Base-by-base conservation (phyloP, 805 yeast species). In the Alloascoidea africana region DNA sequence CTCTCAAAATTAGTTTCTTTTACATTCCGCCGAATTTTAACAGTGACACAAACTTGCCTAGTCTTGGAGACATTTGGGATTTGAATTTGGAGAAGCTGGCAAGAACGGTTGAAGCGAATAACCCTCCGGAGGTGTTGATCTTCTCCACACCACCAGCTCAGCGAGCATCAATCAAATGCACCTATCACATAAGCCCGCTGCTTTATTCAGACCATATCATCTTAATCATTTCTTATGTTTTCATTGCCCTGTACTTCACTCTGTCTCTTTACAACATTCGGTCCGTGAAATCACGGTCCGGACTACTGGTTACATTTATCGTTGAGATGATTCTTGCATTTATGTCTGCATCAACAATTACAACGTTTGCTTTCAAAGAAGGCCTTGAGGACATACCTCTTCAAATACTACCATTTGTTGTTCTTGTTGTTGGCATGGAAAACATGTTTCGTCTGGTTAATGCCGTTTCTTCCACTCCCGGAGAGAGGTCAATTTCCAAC, bases 401-500 rank as follows among this genome's bases (percentile, higher is more conserved):
- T n/a, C 59, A 53, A 27, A 50, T 67, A 3, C 41, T 67, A 17
- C 62, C 71, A 2, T 55, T 62, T 38, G 46, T 63, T 3, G 59
- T 67, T 2, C 40, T 63, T 2, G 57, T 65, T 14, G 58, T 67
- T 5, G 62, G 66, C 6, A 51, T 62, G 14, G 75, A 69, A 41
- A 70, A 68, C 45, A 62, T 60, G 59, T 63, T 68, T 34, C 55
- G 73, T 38, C 46, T 72, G 18, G 52, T 68, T 16, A 50, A 56
- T 11, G 47, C 65, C 3, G 50, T 67, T 2, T 53, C 66, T 1
- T 48, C 53, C 16, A 55, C 62, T 2, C 60, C 68, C 4, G 63
- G 59, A 11, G 73, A 67, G 40, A 49, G n/a, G n/a, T n/a, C n/a
- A n/a, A n/a, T n/a, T n/a, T n/a, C n/a, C n/a, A n/a, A n/a, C n/a